Conservation (phyloP, 2,329 filamentous ascomycete species). For the Trichoderma sp. region DNA sequence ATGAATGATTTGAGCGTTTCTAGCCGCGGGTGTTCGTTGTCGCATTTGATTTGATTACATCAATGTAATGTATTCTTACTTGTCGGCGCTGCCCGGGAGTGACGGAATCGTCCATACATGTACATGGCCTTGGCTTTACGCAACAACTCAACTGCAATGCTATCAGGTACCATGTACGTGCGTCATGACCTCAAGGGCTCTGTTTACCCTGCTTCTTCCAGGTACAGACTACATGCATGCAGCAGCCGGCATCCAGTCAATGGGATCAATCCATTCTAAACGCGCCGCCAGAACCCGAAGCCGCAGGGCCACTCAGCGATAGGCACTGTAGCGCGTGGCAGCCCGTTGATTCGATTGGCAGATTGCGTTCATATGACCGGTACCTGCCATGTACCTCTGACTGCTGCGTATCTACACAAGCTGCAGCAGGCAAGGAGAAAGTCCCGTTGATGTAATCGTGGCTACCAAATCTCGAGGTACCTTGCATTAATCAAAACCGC, state of each 20-base stretch:
- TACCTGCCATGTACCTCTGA: background rate
- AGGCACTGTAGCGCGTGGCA: constrained; percentile 20
- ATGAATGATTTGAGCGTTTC: background rate
- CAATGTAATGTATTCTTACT: background rate
- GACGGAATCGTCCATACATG: background rate
- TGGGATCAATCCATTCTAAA: background rate
- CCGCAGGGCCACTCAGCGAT: constrained; percentile 20
- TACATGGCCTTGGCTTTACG: background rate
- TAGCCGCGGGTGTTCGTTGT: background rate
- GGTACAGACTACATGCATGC: background rate
- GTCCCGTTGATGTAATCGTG: background rate
- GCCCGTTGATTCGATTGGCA: constrained; percentile 1
- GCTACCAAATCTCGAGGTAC: background rate
- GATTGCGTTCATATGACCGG: background rate
- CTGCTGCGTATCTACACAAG: background rate
- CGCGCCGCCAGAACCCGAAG: constrained; percentile 10
- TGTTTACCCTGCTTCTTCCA: background rate
- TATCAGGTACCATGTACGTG: background rate
- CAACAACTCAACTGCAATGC: too few relatives aligned
- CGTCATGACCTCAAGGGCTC: background rate
- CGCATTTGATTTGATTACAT: background rate
- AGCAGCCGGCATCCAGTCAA: background rate
- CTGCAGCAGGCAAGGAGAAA: background rate
- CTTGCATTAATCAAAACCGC: background rate
- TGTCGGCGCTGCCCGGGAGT: background rate